Evolutionary conservation across 768 basidiomycete genomes (phyloP).

Genomic region (Piloderma croceum): DNA sequence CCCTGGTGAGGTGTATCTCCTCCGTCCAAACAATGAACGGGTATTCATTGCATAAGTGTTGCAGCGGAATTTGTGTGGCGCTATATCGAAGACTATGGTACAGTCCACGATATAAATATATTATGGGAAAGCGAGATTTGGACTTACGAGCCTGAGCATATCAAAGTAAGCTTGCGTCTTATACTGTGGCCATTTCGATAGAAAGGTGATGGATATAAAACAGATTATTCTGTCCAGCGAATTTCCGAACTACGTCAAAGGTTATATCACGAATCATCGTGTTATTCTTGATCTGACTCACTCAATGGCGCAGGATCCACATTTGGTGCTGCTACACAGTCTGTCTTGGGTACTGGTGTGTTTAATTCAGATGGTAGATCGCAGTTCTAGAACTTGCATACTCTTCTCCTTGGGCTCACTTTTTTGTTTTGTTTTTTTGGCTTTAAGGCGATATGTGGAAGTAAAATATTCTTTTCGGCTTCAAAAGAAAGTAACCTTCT

Average conservation of each 20-base stretch:
- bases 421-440: neutral
- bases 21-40: too few species aligned
- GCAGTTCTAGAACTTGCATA: too few species aligned
- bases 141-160: constrained; percentile 24
- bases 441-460: constrained; percentile 29
- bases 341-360: constrained; percentile 49
- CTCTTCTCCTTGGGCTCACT: neutral
- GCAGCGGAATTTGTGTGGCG: too few species aligned
- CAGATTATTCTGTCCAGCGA: constrained; percentile 29
- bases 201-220: too few species aligned
- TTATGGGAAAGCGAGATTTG: constrained; percentile 7
- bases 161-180: too few species aligned
- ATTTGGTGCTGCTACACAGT: too few species aligned
- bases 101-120: neutral
- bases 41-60: too few species aligned
- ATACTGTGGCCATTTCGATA: too few species aligned
- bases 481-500: neutral
- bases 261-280: constrained; percentile 7
- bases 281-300: too few species aligned
- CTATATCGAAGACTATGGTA: too few species aligned
- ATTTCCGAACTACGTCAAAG: constrained; percentile 32
- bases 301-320: too few species aligned
- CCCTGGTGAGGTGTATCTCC: too few species aligned
- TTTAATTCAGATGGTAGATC: constrained; percentile 63
- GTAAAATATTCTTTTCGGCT: neutral